These are phyloP conservation scores for Chalciporus sphaerocephalus DNA, from an alignment of 768 basidiomycete genomes.

Conservation along the genomic window DNA sequence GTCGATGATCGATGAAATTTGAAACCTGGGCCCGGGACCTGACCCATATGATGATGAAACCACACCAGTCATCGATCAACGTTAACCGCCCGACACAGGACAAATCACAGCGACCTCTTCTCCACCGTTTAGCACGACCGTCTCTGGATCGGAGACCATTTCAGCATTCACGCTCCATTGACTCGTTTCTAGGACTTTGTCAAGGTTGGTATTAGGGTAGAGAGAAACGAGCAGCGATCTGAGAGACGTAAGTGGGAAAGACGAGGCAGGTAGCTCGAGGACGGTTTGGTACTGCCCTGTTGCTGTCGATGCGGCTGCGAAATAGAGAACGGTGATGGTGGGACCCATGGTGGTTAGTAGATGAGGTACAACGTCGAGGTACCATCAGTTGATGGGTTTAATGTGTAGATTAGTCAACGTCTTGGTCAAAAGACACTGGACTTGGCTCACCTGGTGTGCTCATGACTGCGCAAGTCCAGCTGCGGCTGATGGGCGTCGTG, in stretches of 20 bases:
- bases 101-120: conserved; percentile 80
- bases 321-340: conserved; percentile 51
- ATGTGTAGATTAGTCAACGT: conserved; percentile 25
- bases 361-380: neutral
- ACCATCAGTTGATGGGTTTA: conserved; percentile 7
- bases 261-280: conserved; percentile 46
- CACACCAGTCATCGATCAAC: too few relatives aligned
- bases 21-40: too few relatives aligned
- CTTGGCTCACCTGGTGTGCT: too few relatives aligned
- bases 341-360: conserved; percentile 1
- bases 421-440: too few relatives aligned
- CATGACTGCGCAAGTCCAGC: neutral
- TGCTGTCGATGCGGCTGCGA: conserved; percentile 65
- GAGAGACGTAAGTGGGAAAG: conserved; percentile 50
- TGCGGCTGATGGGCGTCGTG: neutral
- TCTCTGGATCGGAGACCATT: conserved; percentile 63
- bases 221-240: conserved; percentile 47
- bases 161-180: conserved; percentile 80
- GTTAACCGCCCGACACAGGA: conserved; percentile 74
- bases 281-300: conserved; percentile 54
- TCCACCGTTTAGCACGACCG: conserved; percentile 52
- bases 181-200: conserved; percentile 51
- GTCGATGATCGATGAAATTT: too few relatives aligned
- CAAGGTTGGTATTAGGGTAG: conserved; percentile 50
- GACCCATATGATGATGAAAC: too few relatives aligned